Conservation (phyloP, 2,329 filamentous ascomycete genomes). For the Penicillium sp. region DNA sequence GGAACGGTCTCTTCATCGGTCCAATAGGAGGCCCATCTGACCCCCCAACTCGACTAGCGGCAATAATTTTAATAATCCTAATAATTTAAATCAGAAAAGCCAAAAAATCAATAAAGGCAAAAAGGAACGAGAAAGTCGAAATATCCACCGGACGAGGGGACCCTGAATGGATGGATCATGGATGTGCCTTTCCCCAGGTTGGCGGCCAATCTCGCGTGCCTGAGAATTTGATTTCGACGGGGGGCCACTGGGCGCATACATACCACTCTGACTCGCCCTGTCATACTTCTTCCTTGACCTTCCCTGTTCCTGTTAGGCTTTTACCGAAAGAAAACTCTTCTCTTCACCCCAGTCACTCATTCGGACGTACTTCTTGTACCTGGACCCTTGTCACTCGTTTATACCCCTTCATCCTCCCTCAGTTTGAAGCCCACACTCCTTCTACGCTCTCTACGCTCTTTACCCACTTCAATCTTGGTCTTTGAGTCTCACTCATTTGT, state of each 20-base stretch:
- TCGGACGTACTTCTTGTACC: conserved; percentile 10
- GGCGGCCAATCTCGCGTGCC: conserved; percentile 4
- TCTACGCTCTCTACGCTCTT: conserved; percentile 38
- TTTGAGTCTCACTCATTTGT: conserved; percentile 37
- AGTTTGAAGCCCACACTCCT: conserved; percentile 37
- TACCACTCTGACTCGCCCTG: conserved; percentile 24
- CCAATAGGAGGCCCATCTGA: conserved; percentile 22
- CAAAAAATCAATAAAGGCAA: conserved; percentile 22
- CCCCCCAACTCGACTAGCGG: conserved; percentile 1
- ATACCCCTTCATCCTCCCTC: conserved; percentile 11
- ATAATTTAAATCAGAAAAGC: conserved; percentile 9
- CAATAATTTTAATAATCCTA: neutral
- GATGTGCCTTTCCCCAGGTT: conserved; percentile 18
- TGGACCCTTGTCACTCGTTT: conserved; percentile 20
- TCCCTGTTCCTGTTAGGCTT: conserved; percentile 19
- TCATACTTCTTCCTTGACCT: conserved; percentile 23
- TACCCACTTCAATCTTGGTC: conserved; percentile 20
- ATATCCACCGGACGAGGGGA: conserved; percentile 4
- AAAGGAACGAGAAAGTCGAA: conserved; percentile 4
- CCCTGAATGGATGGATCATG: conserved; percentile 7
- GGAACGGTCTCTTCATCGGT: conserved; percentile 15
- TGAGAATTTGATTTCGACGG: conserved; percentile 30
- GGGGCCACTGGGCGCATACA: conserved; percentile 29
- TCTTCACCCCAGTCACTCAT: conserved; percentile 30
- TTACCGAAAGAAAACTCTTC: conserved; percentile 25